A percentile compares a stretch with the other conserved stretches of the same genome.
Evolutionary conservation across 108 stramenopile species (phyloP).

Genomic region (Cyclotella baltica): DNA sequence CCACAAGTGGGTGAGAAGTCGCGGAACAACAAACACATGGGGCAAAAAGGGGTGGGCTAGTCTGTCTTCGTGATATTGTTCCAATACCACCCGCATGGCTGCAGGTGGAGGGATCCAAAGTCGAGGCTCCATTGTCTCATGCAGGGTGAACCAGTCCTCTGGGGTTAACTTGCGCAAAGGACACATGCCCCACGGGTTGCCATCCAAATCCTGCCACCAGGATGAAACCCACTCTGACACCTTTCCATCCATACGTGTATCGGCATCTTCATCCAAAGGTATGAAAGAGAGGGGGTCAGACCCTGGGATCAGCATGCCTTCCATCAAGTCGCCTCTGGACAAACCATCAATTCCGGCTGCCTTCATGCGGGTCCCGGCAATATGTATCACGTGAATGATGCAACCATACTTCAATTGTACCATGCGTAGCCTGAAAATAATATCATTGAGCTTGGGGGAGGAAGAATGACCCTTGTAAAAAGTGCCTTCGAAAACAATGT

Average conservation of each 20-base stretch:
- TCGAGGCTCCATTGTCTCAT: neutral
- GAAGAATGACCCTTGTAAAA: slow-evolving; percentile 56
- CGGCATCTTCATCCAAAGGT: slow-evolving; percentile 11
- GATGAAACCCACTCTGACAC: neutral
- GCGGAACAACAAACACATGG: slow-evolving; percentile 13
- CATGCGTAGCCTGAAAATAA: slow-evolving; percentile 38
- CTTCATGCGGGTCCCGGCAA: slow-evolving; percentile 31
- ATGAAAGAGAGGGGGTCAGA: slow-evolving; percentile 7
- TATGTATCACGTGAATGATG: slow-evolving; percentile 22
- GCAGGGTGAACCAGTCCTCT: neutral
- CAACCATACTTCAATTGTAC: neutral
- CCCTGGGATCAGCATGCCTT: slow-evolving; percentile 53
- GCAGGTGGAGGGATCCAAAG: slow-evolving; percentile 17
- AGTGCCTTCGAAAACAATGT: slow-evolving; percentile 41
- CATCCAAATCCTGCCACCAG: neutral
- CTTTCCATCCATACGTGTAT: neutral
- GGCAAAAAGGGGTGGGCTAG: slow-evolving; percentile 8
- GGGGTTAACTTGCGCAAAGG: neutral
- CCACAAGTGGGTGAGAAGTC: slow-evolving; percentile 7
- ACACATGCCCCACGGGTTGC: neutral
- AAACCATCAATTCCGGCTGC: slow-evolving; percentile 25
- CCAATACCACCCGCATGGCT: neutral
- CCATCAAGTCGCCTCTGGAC: slow-evolving; percentile 42
- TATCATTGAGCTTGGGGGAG: slow-evolving; percentile 23
- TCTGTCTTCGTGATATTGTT: neutral